Conservation (phyloP, 257 asterid species). For the Primulina eburnea region DNA sequence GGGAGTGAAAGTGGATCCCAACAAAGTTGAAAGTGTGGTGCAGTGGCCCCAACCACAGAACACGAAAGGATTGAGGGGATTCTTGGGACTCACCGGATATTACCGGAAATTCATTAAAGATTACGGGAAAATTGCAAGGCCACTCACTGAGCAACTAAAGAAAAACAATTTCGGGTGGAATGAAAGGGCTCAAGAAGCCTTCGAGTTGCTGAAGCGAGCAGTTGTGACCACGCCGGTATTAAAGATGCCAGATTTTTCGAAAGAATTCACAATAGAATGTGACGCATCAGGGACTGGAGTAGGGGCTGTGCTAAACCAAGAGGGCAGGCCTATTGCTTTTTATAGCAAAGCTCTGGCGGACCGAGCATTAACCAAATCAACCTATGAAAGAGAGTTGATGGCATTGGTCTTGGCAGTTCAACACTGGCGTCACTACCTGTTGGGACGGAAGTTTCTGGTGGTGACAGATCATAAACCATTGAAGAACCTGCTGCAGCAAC, state of each 20-base stretch:
- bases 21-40: too few species aligned
- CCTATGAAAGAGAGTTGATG: slow-evolving; percentile 1
- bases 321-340: too few species aligned
- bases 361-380: not conserved
- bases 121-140: too few species aligned
- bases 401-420: not conserved
- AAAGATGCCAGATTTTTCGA: not conserved
- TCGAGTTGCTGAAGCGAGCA: not conserved
- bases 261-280: not conserved
- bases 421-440: not conserved
- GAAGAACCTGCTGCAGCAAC: not conserved
- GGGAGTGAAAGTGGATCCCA: too few species aligned
- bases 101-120: too few species aligned
- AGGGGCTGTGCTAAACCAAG: not conserved
- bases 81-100: too few species aligned
- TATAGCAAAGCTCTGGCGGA: not conserved
- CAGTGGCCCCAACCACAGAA: too few species aligned
- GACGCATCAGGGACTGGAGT: not conserved
- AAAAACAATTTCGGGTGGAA: not conserved
- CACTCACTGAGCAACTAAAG: too few species aligned
- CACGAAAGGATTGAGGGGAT: too few species aligned
- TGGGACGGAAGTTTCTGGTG: not conserved
- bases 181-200: not conserved
- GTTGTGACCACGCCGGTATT: not conserved
- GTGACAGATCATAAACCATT: not conserved